These are phyloP conservation scores for Septoria petroselini DNA, from an alignment of 2,329 filamentous ascomycete species.

Conservation along the genomic window DNA sequence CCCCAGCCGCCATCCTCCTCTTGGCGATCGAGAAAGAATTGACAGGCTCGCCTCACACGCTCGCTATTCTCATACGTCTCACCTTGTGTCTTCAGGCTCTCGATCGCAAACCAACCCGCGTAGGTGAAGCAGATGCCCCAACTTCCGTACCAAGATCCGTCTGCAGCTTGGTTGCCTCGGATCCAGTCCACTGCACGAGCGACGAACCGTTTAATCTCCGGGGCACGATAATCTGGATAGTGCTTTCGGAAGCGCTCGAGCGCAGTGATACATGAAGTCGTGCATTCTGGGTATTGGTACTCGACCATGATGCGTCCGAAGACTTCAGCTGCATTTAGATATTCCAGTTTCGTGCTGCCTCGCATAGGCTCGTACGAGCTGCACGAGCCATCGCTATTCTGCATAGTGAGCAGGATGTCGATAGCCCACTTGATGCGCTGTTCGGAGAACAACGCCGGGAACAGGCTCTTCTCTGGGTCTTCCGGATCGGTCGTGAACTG, in stretches of 20 bases:
- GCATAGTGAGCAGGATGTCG: constrained; percentile 86
- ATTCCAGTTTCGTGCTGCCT: constrained; percentile 73
- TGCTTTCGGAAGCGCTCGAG: constrained; percentile 76
- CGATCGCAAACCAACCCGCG: constrained; percentile 91
- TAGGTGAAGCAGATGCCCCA: constrained; percentile 99
- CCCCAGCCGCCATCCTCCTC: constrained; percentile 92
- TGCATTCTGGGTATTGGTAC: constrained; percentile 97
- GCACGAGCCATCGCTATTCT: constrained; percentile 81
- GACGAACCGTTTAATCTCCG: constrained; percentile 73
- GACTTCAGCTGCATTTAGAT: constrained; percentile 91
- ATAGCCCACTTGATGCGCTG: constrained; percentile 80
- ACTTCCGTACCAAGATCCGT: constrained; percentile 96
- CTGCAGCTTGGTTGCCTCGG: constrained; percentile 68
- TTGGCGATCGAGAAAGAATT: constrained; percentile 83
- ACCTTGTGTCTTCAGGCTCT: constrained; percentile 76
- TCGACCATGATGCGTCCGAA: constrained; percentile 98
- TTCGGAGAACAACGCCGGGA: constrained; percentile 69
- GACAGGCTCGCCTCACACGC: constrained; percentile 69
- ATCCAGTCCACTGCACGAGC: constrained; percentile 76
- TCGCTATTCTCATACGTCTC: constrained; percentile 75
- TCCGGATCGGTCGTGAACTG: constrained; percentile 65
- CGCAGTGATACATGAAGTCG: constrained; percentile 87
- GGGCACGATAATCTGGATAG: constrained; percentile 74
- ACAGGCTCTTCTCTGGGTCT: constrained; percentile 41
- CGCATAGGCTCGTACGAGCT: constrained; percentile 85